A percentile compares a stretch with the other conserved stretches of the same genome.
Conservation (phyloP, 352 stramenopile species). For the Pythium volutum region DNA sequence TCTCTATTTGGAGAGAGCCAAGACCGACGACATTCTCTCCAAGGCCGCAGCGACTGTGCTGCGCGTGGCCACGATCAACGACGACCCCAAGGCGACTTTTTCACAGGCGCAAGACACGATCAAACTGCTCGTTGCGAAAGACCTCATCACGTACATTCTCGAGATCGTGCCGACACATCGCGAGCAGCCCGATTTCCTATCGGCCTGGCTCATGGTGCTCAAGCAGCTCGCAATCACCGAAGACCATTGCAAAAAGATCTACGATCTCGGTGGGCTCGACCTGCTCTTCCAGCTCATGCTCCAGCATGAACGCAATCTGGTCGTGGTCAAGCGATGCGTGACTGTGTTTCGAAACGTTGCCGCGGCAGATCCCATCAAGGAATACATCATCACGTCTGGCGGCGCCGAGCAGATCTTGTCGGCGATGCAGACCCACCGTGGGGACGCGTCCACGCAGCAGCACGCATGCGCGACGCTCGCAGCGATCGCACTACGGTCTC, state of each 20-base stretch:
- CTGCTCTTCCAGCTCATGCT: slow-evolving; percentile 57
- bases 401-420: slow-evolving; percentile 47
- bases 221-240: slow-evolving; percentile 79
- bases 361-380: slow-evolving; percentile 68
- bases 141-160: slow-evolving; percentile 52
- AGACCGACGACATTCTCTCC: slow-evolving; percentile 34
- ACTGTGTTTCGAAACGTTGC: slow-evolving; percentile 72
- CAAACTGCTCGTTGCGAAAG: slow-evolving; percentile 50
- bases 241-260: slow-evolving; percentile 71
- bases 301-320: slow-evolving; percentile 41
- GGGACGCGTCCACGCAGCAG: slow-evolving; percentile 57
- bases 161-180: slow-evolving; percentile 29
- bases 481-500: slow-evolving; percentile 61
- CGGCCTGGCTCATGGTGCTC: slow-evolving; percentile 61
- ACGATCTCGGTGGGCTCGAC: slow-evolving; percentile 50
- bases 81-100: slow-evolving; percentile 61
- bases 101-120: slow-evolving; percentile 71
- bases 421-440: slow-evolving; percentile 51
- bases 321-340: slow-evolving; percentile 61
- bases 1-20: slow-evolving; percentile 28
- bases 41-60: slow-evolving; percentile 52
- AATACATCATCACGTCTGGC: slow-evolving; percentile 52
- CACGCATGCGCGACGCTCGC: slow-evolving; percentile 73
- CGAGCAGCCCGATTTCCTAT: slow-evolving; percentile 43
- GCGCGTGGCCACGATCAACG: slow-evolving; percentile 64